Base-by-base conservation (phyloP, 2,329 filamentous ascomycete species). In the Cladosporium sp. region DNA sequence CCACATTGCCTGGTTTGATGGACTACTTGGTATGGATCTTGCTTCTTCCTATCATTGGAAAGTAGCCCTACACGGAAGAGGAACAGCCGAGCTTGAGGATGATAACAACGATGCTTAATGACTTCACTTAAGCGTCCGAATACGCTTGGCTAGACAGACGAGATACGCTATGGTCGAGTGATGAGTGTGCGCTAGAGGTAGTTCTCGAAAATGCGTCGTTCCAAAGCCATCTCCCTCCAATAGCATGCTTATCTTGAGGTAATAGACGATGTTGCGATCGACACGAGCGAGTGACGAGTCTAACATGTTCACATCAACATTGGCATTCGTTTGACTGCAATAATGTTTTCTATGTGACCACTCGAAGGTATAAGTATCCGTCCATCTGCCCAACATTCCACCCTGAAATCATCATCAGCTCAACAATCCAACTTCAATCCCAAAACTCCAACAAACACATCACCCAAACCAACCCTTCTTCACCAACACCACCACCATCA, bases 101-200 rank as follows among this genome's bases (percentile, higher is more conserved):
- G 40, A 43, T 20, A 19, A 43, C 27, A 16, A 20, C 27, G 5
- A n/a, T 38, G 35, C 35, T 38, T 39, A 47, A 47, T 22, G 27
- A 12, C 35, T 22, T 47, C 43, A 39, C 22, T 25, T 47, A 47
- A 38, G 43, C 36, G 13, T 11, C 15, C 12, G 32, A 11, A 39
- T 13, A 20, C 25, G 29, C 35, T 47, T 39, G 43, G 43, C 35
- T 8, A 30, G 16, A 20, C 16, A 13, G n/a, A 32, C 11, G 25
- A 47, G 43, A 38, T 38, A 47, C 43, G 43, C 43, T 47, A 38
- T 47, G 43, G 25, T 38, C 43, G n/a, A n/a, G n/a, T n/a, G n/a
- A n/a, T n/a, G n/a, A n/a, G n/a, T n/a, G n/a, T n/a, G n/a, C n/a
- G n/a, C n/a, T n/a, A n/a, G n/a, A n/a, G n/a, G n/a, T n/a, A n/a